Evolutionary conservation across 257 asterid species (phyloP).

Genomic region (Solanum piurae): DNA sequence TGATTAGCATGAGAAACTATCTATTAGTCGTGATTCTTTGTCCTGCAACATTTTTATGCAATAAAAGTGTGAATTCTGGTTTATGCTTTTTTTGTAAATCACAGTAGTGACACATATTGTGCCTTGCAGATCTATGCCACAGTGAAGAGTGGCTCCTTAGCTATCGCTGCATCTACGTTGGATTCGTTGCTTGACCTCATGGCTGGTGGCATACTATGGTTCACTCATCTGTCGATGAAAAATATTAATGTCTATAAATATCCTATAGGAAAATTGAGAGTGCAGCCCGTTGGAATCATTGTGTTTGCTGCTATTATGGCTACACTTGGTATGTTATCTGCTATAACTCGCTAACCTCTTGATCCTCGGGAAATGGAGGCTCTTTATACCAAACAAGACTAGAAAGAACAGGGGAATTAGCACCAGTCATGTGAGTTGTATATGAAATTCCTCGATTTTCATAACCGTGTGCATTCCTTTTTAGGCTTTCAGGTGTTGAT

Average conservation of each 20-base stretch:
- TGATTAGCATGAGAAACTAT: neutral
- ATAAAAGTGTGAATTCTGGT: neutral
- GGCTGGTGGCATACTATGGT: conserved; percentile 97
- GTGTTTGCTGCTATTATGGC: conserved; percentile 95
- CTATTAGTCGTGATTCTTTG: neutral
- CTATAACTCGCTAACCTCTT: neutral
- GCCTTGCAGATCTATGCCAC: conserved; percentile 59
- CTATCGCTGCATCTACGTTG: conserved; percentile 91
- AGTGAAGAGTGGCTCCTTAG: conserved; percentile 68
- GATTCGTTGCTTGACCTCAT: conserved; percentile 91
- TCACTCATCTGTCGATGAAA: conserved; percentile 78
- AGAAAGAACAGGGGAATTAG: neutral
- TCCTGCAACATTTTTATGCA: neutral
- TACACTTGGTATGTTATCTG: conserved; percentile 56
- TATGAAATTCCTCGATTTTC: neutral
- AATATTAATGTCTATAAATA: conserved; percentile 68
- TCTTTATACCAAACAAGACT: neutral
- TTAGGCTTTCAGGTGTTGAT: conserved; percentile 8
- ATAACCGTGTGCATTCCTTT: neutral
- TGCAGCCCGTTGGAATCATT: conserved; percentile 91
- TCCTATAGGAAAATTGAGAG: conserved; percentile 91
- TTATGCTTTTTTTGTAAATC: neutral
- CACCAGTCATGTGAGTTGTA: neutral
- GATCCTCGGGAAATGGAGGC: neutral
- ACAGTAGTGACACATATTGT: neutral